Evolutionary conservation across 306 rosid genomes (phyloP).

Genomic region (Trifolium subterraneum): DNA sequence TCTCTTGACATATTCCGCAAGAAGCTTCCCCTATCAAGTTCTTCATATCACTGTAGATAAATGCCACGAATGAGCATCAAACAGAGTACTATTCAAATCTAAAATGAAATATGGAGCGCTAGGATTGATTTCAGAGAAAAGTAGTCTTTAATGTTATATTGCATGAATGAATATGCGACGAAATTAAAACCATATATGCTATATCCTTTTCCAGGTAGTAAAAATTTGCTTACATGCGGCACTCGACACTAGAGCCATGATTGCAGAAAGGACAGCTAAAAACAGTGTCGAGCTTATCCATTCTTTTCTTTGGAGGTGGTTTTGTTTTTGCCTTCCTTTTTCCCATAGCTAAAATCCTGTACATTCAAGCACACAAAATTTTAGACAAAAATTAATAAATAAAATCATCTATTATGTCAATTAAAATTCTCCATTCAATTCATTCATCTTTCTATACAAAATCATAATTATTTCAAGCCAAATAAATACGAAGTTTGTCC

Average conservation of each 20-base stretch:
- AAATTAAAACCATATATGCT: background rate
- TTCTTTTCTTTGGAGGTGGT: slow-evolving; percentile 94
- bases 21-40: slow-evolving; percentile 92
- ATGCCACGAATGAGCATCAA: slow-evolving; percentile 23
- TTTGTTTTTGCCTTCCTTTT: slow-evolving; percentile 91
- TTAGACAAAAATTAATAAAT: background rate
- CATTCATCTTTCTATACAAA: background rate
- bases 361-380: slow-evolving; percentile 30
- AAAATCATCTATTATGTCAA: background rate
- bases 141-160: background rate
- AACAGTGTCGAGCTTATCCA: slow-evolving; percentile 96
- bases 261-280: slow-evolving; percentile 98
- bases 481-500: background rate
- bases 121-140: slow-evolving; percentile 13
- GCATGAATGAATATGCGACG: background rate
- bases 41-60: slow-evolving; percentile 85
- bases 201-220: background rate
- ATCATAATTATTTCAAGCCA: slow-evolving; percentile 4
- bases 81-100: background rate
- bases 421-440: background rate
- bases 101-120: background rate
- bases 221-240: slow-evolving; percentile 73
- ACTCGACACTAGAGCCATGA: slow-evolving; percentile 91
- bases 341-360: slow-evolving; percentile 71
- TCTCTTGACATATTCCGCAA: slow-evolving; percentile 91